Evolutionary conservation across 2,329 filamentous ascomycete species (phyloP), one percentile per base, ranked within the genome.

Genomic region (Xylariaceae sp.): DNA sequence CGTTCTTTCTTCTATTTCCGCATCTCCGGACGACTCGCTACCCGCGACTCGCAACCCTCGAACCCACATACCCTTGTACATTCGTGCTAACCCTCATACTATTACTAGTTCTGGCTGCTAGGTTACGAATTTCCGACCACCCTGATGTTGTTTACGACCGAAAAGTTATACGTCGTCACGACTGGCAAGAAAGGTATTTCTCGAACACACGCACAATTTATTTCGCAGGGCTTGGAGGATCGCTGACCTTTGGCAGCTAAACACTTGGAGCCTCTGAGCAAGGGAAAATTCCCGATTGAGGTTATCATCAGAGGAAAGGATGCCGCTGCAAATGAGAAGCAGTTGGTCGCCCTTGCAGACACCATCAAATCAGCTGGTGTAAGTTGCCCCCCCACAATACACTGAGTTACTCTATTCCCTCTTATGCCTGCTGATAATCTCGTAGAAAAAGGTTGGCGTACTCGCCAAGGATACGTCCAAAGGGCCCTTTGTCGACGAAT

Each of bases 51-150:
- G 40, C 36, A 10, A 41, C 43, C 26, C 32, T 36, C 32, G 36
- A 36, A 44, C 26, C 34, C 30, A 7, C 8, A n/a, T 26, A 5
- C 34, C 13, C 32, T 10, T 21, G 29, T 15, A 43, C 30, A 34
- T 36, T 47, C 36, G 52, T 47, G 26, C 56, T 53, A 21, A 56
- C 47, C 15, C 12, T 47, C 37, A 7, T 18, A 54, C 42, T 21
- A 30, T 51, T 18, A 26, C 19, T 67, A 96, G 92, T 95, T 97
- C 74, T 99, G 95, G 95, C 80, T 99, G 51, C 83, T 99, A 58
- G 94, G 94, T 66, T 99, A 99, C 78, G 94, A 99, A 72, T 99
- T 99, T 68, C 94, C 94, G 32, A 92, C 92, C 37, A 99, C 94
- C 0, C 78, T 99, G 60, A 90, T 99, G 78, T 80, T 99, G 49